These are phyloP conservation scores for Calocybe cyanea DNA, from an alignment of 768 basidiomycete species.

Conservation along the genomic window DNA sequence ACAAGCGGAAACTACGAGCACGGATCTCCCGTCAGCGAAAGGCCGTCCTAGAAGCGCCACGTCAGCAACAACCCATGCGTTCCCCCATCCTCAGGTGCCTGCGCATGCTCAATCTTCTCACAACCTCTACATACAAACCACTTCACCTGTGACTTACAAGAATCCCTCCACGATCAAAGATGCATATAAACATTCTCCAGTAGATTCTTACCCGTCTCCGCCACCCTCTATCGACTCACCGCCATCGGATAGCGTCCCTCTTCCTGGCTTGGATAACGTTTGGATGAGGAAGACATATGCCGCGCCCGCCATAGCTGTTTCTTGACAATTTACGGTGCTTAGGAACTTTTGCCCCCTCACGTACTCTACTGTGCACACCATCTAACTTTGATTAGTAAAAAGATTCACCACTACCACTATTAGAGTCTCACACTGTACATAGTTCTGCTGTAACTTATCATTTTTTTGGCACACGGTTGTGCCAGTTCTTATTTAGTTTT, in stretches of 20 bases:
- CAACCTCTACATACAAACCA: slow-evolving; percentile 16
- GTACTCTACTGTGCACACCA: slow-evolving; percentile 11
- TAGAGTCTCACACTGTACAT: too few relatives aligned
- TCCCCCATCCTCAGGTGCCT: slow-evolving; percentile 18
- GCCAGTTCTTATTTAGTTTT: not conserved
- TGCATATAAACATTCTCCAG: slow-evolving; percentile 9
- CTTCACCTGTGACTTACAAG: slow-evolving; percentile 7
- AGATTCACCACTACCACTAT: too few relatives aligned
- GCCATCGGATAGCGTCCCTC: slow-evolving; percentile 17
- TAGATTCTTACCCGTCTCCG: slow-evolving; percentile 41
- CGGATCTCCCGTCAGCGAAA: slow-evolving; percentile 31
- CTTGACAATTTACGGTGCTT: slow-evolving; percentile 9
- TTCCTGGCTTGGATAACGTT: slow-evolving; percentile 15
- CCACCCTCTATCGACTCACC: slow-evolving; percentile 43
- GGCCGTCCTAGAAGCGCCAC: slow-evolving; percentile 35
- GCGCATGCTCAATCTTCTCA: slow-evolving; percentile 7
- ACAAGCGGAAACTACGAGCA: slow-evolving; percentile 31
- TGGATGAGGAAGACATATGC: slow-evolving; percentile 14
- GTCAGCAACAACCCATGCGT: slow-evolving; percentile 19
- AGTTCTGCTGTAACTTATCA: too few relatives aligned
- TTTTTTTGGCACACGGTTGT: too few relatives aligned
- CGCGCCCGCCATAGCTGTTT: slow-evolving; percentile 10
- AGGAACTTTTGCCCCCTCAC: not conserved
- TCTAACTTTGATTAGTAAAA: too few relatives aligned
- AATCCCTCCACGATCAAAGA: slow-evolving; percentile 2